phyloP scores from a whole-genome alignment of 192 early-diverging fungal species.

The Coemansia sp. region DNA sequence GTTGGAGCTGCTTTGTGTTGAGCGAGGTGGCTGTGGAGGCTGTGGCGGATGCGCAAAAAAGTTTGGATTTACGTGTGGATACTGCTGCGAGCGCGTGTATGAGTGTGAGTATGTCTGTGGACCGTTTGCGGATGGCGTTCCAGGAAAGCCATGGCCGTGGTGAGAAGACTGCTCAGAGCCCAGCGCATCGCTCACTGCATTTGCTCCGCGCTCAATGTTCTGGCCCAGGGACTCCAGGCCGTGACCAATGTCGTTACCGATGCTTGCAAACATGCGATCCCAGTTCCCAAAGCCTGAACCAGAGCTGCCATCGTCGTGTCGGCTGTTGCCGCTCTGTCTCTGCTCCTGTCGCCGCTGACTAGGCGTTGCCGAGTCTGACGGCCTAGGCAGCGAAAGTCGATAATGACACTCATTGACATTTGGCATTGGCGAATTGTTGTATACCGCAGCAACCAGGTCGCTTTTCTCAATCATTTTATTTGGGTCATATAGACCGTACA shows the following conservation, averaged over 20 bases:
- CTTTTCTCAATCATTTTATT: slow-evolving; percentile 41
- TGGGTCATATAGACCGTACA: slow-evolving; percentile 42
- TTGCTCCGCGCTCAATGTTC: slow-evolving; percentile 25
- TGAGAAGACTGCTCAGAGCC: background rate
- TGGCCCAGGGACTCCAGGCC: slow-evolving; percentile 35
- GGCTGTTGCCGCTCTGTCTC: slow-evolving; percentile 3
- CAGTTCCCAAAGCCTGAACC: slow-evolving; percentile 13
- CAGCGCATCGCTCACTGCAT: slow-evolving; percentile 6
- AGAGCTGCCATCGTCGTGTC: background rate
- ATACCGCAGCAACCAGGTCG: slow-evolving; percentile 40
- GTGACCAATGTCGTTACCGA: slow-evolving; percentile 43
- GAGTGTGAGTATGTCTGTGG: slow-evolving; percentile 27
- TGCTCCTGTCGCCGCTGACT: background rate
- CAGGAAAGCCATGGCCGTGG: background rate
- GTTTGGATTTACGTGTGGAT: background rate
- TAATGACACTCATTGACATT: slow-evolving; percentile 39
- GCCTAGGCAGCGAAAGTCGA: slow-evolving; percentile 32
- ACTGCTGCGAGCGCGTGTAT: slow-evolving; percentile 7
- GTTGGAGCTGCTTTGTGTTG: slow-evolving; percentile 10
- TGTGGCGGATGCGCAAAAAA: slow-evolving; percentile 11
- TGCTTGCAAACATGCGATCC: slow-evolving; percentile 44
- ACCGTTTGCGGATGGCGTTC: background rate
- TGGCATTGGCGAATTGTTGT: slow-evolving; percentile 44
- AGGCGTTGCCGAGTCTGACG: slow-evolving; percentile 14
- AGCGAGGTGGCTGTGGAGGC: slow-evolving; percentile 17